Evolutionary conservation across 352 stramenopile genomes (phyloP).

Genomic region (Phytophthora sansomeana): DNA sequence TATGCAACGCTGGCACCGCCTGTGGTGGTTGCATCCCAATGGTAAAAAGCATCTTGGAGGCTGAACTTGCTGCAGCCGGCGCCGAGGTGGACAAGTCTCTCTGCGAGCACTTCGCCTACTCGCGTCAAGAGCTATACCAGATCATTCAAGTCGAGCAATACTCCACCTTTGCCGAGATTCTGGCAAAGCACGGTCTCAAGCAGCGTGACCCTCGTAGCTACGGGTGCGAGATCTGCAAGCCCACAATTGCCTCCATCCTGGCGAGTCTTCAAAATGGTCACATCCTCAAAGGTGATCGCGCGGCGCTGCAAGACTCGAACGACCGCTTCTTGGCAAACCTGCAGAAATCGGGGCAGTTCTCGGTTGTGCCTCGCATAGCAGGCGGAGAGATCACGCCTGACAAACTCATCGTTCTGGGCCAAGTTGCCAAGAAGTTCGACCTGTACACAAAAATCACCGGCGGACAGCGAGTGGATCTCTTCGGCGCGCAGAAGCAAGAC

Average conservation of each 20-base stretch:
- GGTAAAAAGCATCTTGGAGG: slow-evolving; percentile 88
- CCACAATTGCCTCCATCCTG: slow-evolving; percentile 91
- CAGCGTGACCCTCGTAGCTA: slow-evolving; percentile 51
- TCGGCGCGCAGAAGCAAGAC: slow-evolving; percentile 92
- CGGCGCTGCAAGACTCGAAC: slow-evolving; percentile 93
- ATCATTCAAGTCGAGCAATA: slow-evolving; percentile 86
- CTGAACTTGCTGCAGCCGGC: slow-evolving; percentile 89
- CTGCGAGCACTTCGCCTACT: slow-evolving; percentile 93
- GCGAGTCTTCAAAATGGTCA: slow-evolving; percentile 91
- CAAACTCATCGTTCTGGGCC: slow-evolving; percentile 90
- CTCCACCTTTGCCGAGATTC: slow-evolving; percentile 89
- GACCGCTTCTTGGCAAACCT: slow-evolving; percentile 94
- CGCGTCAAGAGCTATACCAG: slow-evolving; percentile 90
- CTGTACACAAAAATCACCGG: slow-evolving; percentile 96
- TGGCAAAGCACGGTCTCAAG: slow-evolving; percentile 80
- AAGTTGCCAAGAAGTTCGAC: slow-evolving; percentile 90
- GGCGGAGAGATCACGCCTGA: slow-evolving; percentile 92
- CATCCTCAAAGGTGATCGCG: slow-evolving; percentile 81
- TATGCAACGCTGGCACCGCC: slow-evolving; percentile 88
- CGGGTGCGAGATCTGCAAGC: slow-evolving; percentile 94
- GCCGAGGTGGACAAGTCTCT: slow-evolving; percentile 88
- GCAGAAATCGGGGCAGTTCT: slow-evolving; percentile 94
- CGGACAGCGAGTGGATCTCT: slow-evolving; percentile 93
- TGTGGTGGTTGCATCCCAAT: slow-evolving; percentile 93
- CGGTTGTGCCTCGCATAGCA: slow-evolving; percentile 91